Percentiles rank a stretch among this genome's conserved stretches.
Evolutionary conservation across 2,329 filamentous ascomycete species (phyloP).

Genomic region (Balansia obtecta): DNA sequence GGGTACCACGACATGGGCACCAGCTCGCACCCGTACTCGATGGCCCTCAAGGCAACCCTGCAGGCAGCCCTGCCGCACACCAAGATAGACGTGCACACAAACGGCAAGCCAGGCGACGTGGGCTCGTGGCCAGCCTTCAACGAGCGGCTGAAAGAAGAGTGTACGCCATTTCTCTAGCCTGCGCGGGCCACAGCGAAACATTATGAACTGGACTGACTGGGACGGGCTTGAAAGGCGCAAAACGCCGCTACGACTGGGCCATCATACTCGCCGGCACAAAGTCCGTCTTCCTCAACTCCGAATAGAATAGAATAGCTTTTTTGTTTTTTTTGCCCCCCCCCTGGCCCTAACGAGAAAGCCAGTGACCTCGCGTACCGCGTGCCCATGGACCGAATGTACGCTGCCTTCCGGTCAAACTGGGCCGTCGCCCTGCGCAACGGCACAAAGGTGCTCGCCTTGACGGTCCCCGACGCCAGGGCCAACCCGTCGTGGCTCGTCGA

Average conservation of each 20-base stretch:
- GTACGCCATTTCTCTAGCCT: too few species aligned
- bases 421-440: conserved; percentile 33
- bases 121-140: conserved; percentile 24
- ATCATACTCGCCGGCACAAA: conserved; percentile 55
- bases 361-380: conserved; percentile 37
- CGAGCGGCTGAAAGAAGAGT: conserved; percentile 20
- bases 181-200: too few species aligned
- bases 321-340: too few species aligned
- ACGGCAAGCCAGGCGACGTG: conserved; percentile 40
- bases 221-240: too few species aligned
- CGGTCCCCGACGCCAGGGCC: conserved; percentile 40
- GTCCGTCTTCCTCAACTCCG: too few species aligned
- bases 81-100: conserved; percentile 31
- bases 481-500: conserved; percentile 17
- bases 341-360: too few species aligned
- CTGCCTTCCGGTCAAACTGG: conserved; percentile 37
- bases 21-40: conserved; percentile 39
- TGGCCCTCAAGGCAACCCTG: conserved; percentile 33
- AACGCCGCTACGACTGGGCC: conserved; percentile 41
- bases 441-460: conserved; percentile 49
- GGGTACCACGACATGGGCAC: conserved; percentile 35
- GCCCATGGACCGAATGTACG: conserved; percentile 30
- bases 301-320: too few species aligned
- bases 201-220: too few species aligned
- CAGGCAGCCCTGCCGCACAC: conserved; percentile 30